A percentile compares a stretch with the other conserved stretches of the same genome.
These are phyloP conservation scores for Gloeostereum incarnatum DNA, from an alignment of 768 basidiomycete genomes.

Conservation along the genomic window DNA sequence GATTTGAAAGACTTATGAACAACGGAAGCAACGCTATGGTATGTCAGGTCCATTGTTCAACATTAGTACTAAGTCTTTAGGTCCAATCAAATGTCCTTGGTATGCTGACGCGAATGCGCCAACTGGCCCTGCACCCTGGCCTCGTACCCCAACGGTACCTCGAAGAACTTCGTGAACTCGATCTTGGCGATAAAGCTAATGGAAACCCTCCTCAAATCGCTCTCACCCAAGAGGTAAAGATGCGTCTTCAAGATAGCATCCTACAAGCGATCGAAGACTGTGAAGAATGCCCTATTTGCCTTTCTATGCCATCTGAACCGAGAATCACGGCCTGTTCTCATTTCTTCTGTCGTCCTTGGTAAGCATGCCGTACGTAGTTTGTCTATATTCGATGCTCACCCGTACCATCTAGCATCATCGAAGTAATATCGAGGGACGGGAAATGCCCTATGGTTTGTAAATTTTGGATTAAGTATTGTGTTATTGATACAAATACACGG, in stretches of 20 bases:
- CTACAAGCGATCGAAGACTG: constrained; percentile 67
- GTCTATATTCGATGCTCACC: neutral
- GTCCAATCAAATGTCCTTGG: constrained; percentile 63
- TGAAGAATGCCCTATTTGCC: constrained; percentile 79
- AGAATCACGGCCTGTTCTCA: constrained; percentile 71
- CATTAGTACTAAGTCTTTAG: constrained; percentile 21
- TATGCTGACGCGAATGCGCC: constrained; percentile 81
- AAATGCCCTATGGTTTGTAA: constrained; percentile 70
- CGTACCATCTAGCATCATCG: constrained; percentile 42
- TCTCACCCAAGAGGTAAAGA: constrained; percentile 44
- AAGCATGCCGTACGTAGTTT: constrained; percentile 7
- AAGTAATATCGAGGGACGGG: constrained; percentile 60
- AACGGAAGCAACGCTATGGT: constrained; percentile 34
- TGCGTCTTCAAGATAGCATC: constrained; percentile 47
- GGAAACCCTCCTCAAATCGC: constrained; percentile 17
- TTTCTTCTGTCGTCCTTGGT: constrained; percentile 67
- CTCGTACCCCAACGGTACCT: constrained; percentile 66
- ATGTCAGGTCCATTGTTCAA: constrained; percentile 7
- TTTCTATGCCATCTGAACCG: constrained; percentile 47
- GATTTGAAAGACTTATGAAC: constrained; percentile 48
- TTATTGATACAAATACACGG: too few species aligned
- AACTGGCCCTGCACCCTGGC: constrained; percentile 72
- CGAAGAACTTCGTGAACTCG: constrained; percentile 43
- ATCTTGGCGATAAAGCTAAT: constrained; percentile 21
- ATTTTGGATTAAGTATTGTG: constrained; percentile 3